Evolutionary conservation across 1,284 basidiomycete genomes (phyloP), one percentile per base, ranked within the genome.

Genomic region (Anthracocystis walkeri): DNA sequence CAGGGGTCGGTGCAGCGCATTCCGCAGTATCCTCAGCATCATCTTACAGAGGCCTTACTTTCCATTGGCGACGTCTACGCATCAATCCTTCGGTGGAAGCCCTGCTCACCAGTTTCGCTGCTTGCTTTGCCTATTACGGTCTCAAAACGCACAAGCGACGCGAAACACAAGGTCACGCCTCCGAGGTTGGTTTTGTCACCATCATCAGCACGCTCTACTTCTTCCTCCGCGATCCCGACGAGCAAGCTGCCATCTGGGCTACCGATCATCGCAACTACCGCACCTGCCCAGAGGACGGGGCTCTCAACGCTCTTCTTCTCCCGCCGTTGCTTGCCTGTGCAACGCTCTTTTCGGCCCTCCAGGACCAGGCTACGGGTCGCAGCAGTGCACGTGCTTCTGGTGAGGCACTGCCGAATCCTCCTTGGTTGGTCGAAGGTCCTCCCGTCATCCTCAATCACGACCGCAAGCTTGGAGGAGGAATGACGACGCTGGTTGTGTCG

Each of bases 191-290:
- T 29, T 55, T 70, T 27, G 54, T 76, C 18, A 62, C 76, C 40
- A 63, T 68, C 31, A 38, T 60, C 51, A 76, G 70, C 55, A 49
- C 67, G 21, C 69, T 75, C 29, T 79, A 78, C 71, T 71, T 75
- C 49, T 62, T 79, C 41, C 51, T 78, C 5, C 72, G 75, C 16
- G 42, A 58, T 35, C 68, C 69, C 1, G 58, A 68, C 33, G 73
- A 75, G 54, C 56, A 71, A 33, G 70, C 77, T 12, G 71, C 72
- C 35, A 79, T 82, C 40, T 82, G 79, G 80, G 77, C 79, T 16
- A 82, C 80, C 29, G 78, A 82, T 31, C 68, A 66, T 41, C 74
- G 80, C 58, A 78, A 79, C 45, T 82, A 78, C 41, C 74, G 80
- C 35, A 35, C 61, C 21, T 79, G 77, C 31, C 58, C 58, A 0